Percentiles rank a stretch among this genome's conserved stretches.
These are phyloP conservation scores for Leavenworthia alabamica DNA, from an alignment of 345 rosid species.

Conservation along the genomic window DNA sequence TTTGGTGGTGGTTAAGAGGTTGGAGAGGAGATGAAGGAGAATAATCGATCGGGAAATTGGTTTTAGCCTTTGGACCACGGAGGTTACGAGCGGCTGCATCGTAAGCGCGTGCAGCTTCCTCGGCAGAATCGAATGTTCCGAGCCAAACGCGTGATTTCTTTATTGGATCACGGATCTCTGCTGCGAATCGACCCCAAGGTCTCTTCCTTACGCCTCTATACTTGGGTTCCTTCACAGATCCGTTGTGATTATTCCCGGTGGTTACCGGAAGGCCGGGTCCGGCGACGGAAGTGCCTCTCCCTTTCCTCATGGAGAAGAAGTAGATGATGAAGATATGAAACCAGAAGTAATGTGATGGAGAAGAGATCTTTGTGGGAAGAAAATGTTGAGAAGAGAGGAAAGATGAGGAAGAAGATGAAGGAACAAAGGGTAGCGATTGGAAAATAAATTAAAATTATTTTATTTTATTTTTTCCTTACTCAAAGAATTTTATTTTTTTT, in stretches of 20 bases:
- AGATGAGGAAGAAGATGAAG: too few relatives aligned
- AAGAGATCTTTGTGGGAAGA: constrained; percentile 25
- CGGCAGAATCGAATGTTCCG: constrained; percentile 89
- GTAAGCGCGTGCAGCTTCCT: constrained; percentile 87
- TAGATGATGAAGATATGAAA: background rate
- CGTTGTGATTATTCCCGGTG: constrained; percentile 13
- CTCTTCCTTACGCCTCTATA: constrained; percentile 90
- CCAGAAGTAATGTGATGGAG: constrained; percentile 26
- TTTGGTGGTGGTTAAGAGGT: constrained; percentile 12
- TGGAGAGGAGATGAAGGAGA: constrained; percentile 32
- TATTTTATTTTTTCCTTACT: background rate
- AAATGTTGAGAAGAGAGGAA: constrained; percentile 6
- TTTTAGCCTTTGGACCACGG: constrained; percentile 87
- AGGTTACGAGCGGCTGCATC: constrained; percentile 74
- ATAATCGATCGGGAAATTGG: constrained; percentile 55
- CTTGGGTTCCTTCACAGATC: constrained; percentile 50
- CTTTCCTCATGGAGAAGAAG: constrained; percentile 47
- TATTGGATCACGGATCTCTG: constrained; percentile 91
- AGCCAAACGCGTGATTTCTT: constrained; percentile 89
- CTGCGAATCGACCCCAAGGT: constrained; percentile 89
- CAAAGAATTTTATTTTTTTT: background rate
- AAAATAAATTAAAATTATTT: background rate
- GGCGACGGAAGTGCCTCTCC: constrained; percentile 41
- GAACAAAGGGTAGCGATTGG: constrained; percentile 19
- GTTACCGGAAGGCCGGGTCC: constrained; percentile 25